Evolutionary conservation across 2,329 filamentous ascomycete species (phyloP), one percentile per base, ranked within the genome.

Genomic region (Bipolaris sorokiniana): DNA sequence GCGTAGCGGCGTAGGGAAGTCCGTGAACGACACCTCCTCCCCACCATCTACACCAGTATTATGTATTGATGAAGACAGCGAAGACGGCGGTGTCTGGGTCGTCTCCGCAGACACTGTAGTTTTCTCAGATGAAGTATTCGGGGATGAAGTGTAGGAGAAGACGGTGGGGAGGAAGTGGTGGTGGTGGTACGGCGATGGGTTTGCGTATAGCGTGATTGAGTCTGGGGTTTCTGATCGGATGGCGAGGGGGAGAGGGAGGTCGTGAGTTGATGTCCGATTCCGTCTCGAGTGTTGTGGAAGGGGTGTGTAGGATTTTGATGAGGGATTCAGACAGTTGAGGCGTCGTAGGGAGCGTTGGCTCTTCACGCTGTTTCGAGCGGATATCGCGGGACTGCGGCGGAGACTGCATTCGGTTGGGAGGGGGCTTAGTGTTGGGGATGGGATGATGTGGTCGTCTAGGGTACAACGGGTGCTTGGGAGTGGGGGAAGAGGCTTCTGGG

Each of bases 231-330:
- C 70, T 7, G 66, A 66, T 23, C 64, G 56, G 20, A 65, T 38
- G 18, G 70, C 68, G 5, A 75, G 66, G 16, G 68, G 67, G 3
- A 75, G 59, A 16, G 70, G 64, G 3, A 75, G 51, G 37, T 72
- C 72, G 36, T 70, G 65, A 7, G 62, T 46, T 16, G 62, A 56
- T 38, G 56, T 38, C 3, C 57, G 54, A 36, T 47, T 59, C 18
- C 48, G 47, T 36, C 49, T 52, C 3, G 54, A 20, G 22, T 71
- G 68, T 7, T 66, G 67, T 15, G 66, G 72, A 40, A 67, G 55
- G 0, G 70, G 59, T 38, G 67, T 65, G 31, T 68, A 68, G 13
- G 64, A 58, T 51, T 63, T 66, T 7, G 56, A 46, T 18, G 61
- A 62, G 7, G 62, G 23, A 26, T 26, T 7, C 49, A 28, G 63